Base-by-base conservation (phyloP, 148 eudicot genomes). In the Nyssa sinensis region DNA sequence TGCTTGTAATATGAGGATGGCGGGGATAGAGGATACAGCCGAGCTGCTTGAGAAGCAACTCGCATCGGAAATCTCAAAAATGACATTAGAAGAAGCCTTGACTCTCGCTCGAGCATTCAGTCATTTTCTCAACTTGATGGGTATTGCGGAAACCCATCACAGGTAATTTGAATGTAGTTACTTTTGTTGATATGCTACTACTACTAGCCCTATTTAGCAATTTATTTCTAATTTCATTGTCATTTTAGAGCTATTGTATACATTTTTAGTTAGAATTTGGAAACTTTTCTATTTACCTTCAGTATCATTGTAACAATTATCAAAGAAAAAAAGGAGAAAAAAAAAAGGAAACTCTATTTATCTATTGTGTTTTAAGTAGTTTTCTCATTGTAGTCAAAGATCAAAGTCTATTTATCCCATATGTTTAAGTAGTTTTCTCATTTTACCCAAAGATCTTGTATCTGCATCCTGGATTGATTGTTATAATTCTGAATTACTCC, bases 101-200 rank as follows among this genome's bases (percentile, higher is more conserved):
- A 81, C 77, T 3, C 83, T 88, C 70, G 91, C 91, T 70, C 89
- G 98, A 64, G 88, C 93, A 55, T 84, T 91, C 77, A 89, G 94
- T 66, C 98, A 89, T 77, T 88, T 85, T 74, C 94, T 93, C 70
- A 89, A 79, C 78, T 78, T 93, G 76, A 80, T 88, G 83, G 91
- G 94, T 41, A 91, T 93, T 79, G 97, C 98, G 69, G 97, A 93
- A 84, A 87, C 93, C 61, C 98, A 93, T 77, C 98, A 93, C 77
- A 91, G 93, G 98, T 93, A 75, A 59, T 67, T 68, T 44, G 17
- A 72, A 35, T 47, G 10, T 37, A 24, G n/a, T 37, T 10, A 5
- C 13, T 53, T 28, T 24, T 57, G 41, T 69, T 47, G 71, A 47
- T 17, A 51, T 66, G 33, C 34, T 33, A 6, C n/a, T n/a, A n/a